These are phyloP conservation scores for Penicillium fimorum DNA, from an alignment of 495 filamentous ascomycete species.

Conservation along the genomic window DNA sequence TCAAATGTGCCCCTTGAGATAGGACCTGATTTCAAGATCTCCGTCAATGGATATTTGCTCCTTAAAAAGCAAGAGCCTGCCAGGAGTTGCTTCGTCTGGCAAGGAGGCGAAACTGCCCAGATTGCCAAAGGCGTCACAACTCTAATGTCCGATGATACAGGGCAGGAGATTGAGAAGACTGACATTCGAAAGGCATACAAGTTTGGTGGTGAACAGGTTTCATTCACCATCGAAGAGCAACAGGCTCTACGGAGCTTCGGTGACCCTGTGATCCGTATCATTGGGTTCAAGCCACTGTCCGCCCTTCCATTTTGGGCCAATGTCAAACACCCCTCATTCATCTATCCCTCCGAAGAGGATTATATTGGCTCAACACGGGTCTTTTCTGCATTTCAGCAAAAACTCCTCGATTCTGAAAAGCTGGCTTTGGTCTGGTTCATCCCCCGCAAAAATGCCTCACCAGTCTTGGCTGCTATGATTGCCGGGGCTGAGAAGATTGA, in stretches of 20 bases:
- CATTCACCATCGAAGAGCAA: slow-evolving; percentile 81
- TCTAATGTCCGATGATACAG: slow-evolving; percentile 70
- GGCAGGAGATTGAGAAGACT: slow-evolving; percentile 69
- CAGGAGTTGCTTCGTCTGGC: slow-evolving; percentile 79
- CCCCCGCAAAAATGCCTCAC: slow-evolving; percentile 72
- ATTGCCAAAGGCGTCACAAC: slow-evolving; percentile 72
- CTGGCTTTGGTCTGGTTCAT: slow-evolving; percentile 89
- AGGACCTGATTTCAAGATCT: slow-evolving; percentile 78
- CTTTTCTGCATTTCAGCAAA: slow-evolving; percentile 87
- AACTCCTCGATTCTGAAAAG: slow-evolving; percentile 72
- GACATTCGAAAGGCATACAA: slow-evolving; percentile 93
- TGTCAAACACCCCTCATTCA: slow-evolving; percentile 79
- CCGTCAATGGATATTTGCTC: slow-evolving; percentile 88
- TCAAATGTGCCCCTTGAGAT: slow-evolving; percentile 82
- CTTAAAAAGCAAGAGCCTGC: slow-evolving; percentile 78
- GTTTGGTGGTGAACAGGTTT: slow-evolving; percentile 86
- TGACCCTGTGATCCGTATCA: slow-evolving; percentile 77
- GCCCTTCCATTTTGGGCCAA: slow-evolving; percentile 83
- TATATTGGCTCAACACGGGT: slow-evolving; percentile 89
- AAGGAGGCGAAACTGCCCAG: slow-evolving; percentile 77
- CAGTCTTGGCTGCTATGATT: slow-evolving; percentile 75
- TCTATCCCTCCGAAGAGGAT: slow-evolving; percentile 90
- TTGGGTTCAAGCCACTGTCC: slow-evolving; percentile 86
- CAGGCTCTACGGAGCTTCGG: slow-evolving; percentile 74
- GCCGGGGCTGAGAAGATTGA: slow-evolving; percentile 68